Evolutionary conservation across 1,284 basidiomycete genomes (phyloP).

Genomic region (Ganoderma multipileum): DNA sequence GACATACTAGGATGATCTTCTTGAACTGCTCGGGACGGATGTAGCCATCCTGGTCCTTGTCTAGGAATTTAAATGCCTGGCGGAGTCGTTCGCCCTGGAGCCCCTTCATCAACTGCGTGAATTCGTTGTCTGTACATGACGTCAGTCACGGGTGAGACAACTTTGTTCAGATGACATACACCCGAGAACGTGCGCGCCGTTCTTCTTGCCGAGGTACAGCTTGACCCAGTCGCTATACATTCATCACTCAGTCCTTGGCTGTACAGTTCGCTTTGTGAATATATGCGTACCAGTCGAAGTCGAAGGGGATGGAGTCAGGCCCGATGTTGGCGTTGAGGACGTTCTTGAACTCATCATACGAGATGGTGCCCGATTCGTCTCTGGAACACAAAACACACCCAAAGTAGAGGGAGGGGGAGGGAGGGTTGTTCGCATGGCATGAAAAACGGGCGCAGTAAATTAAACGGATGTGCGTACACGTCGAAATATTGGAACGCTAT

Average conservation of each 20-base stretch:
- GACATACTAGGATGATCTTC: slow-evolving; percentile 81
- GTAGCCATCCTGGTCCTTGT: slow-evolving; percentile 89
- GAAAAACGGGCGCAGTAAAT: neutral
- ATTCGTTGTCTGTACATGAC: slow-evolving; percentile 80
- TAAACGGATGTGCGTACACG: slow-evolving; percentile 61
- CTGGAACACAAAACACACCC: slow-evolving; percentile 46
- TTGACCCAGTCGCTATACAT: slow-evolving; percentile 86
- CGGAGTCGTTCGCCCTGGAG: slow-evolving; percentile 94
- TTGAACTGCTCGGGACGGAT: slow-evolving; percentile 94
- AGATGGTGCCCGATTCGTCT: slow-evolving; percentile 88
- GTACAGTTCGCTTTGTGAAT: neutral
- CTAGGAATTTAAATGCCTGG: slow-evolving; percentile 92
- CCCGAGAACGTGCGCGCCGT: slow-evolving; percentile 88
- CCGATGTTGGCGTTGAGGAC: slow-evolving; percentile 87
- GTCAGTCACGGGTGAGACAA: neutral
- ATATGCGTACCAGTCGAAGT: slow-evolving; percentile 83
- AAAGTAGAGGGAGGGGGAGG: neutral
- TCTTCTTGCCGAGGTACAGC: slow-evolving; percentile 90
- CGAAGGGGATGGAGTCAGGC: slow-evolving; percentile 87
- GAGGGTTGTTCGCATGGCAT: slow-evolving; percentile 20
- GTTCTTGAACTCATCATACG: slow-evolving; percentile 92
- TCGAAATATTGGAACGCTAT: slow-evolving; percentile 98
- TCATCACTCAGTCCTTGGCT: slow-evolving; percentile 10
- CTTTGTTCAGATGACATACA: slow-evolving; percentile 59
- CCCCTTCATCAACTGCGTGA: slow-evolving; percentile 96